Evolutionary conservation across 805 yeast species (phyloP).

Genomic region (Candida ipomoeae): DNA sequence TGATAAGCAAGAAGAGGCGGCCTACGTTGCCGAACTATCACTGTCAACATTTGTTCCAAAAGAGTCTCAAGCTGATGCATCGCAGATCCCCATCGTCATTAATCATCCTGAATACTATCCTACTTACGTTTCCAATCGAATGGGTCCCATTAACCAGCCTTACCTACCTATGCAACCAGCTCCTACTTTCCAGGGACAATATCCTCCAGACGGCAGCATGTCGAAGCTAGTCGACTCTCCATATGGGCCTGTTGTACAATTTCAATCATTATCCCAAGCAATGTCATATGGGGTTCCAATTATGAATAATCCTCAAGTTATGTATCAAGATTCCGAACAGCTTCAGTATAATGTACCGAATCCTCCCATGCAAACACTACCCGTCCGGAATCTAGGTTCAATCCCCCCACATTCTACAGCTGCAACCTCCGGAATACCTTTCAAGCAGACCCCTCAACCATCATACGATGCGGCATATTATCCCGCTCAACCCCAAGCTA

Average conservation of each 20-base stretch:
- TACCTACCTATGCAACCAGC: conserved; percentile 1
- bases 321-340: neutral
- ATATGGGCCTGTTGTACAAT: conserved; percentile 6
- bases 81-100: neutral
- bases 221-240: conserved; percentile 3
- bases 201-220: neutral
- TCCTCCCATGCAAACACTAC: neutral
- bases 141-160: neutral
- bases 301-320: neutral
- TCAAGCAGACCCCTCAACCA: neutral
- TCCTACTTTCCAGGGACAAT: neutral
- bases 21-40: neutral
- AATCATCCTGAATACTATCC: conserved; percentile 3
- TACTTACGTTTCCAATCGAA: conserved; percentile 1
- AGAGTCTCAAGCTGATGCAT: neutral
- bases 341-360: neutral
- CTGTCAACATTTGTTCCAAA: neutral
- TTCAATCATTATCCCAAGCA: conserved; percentile 4
- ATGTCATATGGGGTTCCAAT: conserved; percentile 1
- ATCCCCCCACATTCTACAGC: neutral
- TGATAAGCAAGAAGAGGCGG: conserved; percentile 15
- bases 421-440: neutral
- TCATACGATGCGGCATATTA: neutral
- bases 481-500: neutral
- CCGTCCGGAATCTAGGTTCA: neutral